Conservation (phyloP, 192 early-diverging fungal species). For the Linnemannia schmuckeri region DNA sequence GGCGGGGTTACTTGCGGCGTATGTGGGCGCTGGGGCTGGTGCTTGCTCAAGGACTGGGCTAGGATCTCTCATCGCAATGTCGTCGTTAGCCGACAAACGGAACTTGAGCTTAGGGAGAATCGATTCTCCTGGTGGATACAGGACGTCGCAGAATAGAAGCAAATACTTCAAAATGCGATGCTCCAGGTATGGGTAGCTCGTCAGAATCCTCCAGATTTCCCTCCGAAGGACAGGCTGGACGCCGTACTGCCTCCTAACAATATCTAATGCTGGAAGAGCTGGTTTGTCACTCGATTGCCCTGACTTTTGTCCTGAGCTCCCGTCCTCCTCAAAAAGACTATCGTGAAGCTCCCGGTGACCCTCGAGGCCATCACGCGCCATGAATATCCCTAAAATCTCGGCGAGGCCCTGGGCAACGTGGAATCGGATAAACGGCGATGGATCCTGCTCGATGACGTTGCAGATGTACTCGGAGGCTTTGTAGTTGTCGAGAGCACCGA, state of each 20-base stretch:
- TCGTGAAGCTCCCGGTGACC: conserved; percentile 24
- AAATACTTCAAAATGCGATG: conserved; percentile 69
- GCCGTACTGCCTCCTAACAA: conserved; percentile 40
- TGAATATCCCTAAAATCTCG: conserved; percentile 59
- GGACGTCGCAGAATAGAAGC: conserved; percentile 72
- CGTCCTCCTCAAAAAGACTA: conserved; percentile 66
- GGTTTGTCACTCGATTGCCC: conserved; percentile 24
- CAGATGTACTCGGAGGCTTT: conserved; percentile 68
- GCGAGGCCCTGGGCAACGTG: conserved; percentile 65
- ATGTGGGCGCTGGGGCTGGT: not conserved
- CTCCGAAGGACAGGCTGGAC: conserved; percentile 34
- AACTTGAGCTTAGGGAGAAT: conserved; percentile 68
- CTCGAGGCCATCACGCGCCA: conserved; percentile 45
- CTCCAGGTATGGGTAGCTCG: conserved; percentile 59
- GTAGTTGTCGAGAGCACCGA: conserved; percentile 71
- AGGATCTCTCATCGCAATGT: conserved; percentile 29
- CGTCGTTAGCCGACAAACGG: conserved; percentile 55
- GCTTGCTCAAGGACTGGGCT: not conserved
- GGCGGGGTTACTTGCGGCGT: not conserved
- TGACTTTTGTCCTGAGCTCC: conserved; percentile 20
- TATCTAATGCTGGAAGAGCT: conserved; percentile 19
- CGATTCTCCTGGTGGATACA: conserved; percentile 71
- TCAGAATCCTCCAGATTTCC: conserved; percentile 47
- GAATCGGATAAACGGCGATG: conserved; percentile 71
- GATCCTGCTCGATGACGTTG: conserved; percentile 72